A percentile compares a stretch with the other conserved stretches of the same genome.
Conservation (phyloP, 441 rosid genomes). For the Hura crepitans region DNA sequence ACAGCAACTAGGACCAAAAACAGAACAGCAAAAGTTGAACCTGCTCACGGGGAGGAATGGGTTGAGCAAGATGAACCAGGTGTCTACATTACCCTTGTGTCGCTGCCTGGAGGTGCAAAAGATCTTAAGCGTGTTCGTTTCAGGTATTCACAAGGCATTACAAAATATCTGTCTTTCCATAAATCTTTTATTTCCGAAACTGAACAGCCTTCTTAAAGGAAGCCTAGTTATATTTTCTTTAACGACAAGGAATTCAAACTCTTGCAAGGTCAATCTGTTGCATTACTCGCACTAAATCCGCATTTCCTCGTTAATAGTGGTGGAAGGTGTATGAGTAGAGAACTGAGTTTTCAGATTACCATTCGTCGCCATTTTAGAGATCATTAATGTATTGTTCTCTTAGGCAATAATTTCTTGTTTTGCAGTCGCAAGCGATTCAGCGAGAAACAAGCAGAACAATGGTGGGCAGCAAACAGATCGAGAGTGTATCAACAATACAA, state of each 20-base stretch:
- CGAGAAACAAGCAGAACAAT: conserved; percentile 88
- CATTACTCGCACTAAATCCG: background rate
- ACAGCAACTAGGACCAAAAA: conserved; percentile 44
- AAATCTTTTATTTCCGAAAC: background rate
- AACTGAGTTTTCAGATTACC: background rate
- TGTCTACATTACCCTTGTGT: conserved; percentile 87
- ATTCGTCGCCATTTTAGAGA: too few relatives aligned
- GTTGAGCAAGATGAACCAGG: conserved; percentile 99
- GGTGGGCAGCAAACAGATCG: conserved; percentile 92
- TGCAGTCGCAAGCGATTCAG: conserved; percentile 80
- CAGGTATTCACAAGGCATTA: conserved; percentile 47
- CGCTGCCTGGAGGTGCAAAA: conserved; percentile 67
- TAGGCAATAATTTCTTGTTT: background rate
- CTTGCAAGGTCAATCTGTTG: background rate
- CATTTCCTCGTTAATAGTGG: background rate
- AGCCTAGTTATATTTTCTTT: background rate
- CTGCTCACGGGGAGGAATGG: conserved; percentile 68
- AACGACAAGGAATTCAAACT: background rate
- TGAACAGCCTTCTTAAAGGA: background rate
- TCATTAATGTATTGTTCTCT: background rate
- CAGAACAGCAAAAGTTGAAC: conserved; percentile 61
- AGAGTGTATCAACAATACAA: conserved; percentile 81
- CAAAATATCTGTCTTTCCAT: background rate
- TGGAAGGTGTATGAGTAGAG: background rate
- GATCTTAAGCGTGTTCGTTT: conserved; percentile 98